Conservation (phyloP, 768 basidiomycete genomes). For the Psilocybe subaeruginosa region DNA sequence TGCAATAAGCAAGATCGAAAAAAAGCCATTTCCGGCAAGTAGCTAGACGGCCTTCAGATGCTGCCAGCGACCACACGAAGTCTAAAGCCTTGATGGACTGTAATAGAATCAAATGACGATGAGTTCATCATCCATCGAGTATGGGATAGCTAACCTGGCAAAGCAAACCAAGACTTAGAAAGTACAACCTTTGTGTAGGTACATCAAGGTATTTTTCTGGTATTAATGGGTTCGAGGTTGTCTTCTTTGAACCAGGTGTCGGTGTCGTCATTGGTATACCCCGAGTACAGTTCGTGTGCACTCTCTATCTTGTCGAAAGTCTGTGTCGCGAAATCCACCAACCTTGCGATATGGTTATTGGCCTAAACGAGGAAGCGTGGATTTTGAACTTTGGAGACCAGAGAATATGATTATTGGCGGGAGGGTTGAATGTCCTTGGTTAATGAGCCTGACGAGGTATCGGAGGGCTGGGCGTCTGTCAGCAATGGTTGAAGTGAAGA, state of each 20-base stretch:
- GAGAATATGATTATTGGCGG: not conserved
- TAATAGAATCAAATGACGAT: constrained; percentile 3
- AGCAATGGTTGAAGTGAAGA: no score
- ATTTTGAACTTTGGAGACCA: not conserved
- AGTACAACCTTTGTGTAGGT: constrained; percentile 81
- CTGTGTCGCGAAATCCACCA: not conserved
- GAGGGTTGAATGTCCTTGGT: not conserved
- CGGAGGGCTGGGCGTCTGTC: not conserved
- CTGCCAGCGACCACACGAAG: constrained; percentile 57
- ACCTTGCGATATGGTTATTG: not conserved
- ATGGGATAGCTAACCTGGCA: constrained; percentile 60
- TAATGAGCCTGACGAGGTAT: not conserved
- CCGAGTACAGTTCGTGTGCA: not conserved
- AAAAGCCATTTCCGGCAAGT: constrained; percentile 73
- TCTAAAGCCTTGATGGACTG: constrained; percentile 82
- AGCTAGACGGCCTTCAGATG: constrained; percentile 42
- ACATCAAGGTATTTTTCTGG: constrained; percentile 75
- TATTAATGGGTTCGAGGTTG: constrained; percentile 52
- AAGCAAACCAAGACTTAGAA: constrained; percentile 72
- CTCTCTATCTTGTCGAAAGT: not conserved
- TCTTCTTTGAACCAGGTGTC: constrained; percentile 7
- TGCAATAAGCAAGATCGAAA: constrained; percentile 65
- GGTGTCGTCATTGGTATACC: constrained; percentile 16
- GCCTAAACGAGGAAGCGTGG: not conserved
- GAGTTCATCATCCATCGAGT: not conserved